Conservation (phyloP, 192 early-diverging fungal species). For the Podila epicladia region DNA sequence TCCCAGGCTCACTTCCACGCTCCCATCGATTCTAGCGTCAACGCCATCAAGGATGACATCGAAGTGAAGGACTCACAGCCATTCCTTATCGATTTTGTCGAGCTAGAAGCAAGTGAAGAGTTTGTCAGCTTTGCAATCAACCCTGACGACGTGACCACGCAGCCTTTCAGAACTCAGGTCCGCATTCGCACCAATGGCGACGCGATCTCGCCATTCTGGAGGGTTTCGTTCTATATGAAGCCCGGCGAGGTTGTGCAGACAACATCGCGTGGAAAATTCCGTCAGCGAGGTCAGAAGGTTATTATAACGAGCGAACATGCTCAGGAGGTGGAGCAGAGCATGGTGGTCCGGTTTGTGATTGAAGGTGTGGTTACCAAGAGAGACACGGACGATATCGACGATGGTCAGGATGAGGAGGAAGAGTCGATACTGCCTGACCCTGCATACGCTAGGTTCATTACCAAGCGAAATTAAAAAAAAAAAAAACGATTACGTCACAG, state of each 20-base stretch:
- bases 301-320: constrained; percentile 18
- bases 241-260: constrained; percentile 14
- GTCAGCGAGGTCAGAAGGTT: constrained; percentile 13
- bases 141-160: background rate
- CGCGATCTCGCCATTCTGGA: constrained; percentile 29
- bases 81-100: constrained; percentile 35
- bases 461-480: no score
- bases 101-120: constrained; percentile 21
- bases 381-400: background rate
- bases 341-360: constrained; percentile 45
- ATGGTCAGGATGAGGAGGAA: background rate
- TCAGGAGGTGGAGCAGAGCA: constrained; percentile 20
- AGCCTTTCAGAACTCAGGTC: constrained; percentile 36
- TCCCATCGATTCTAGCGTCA: background rate
- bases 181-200: constrained; percentile 30
- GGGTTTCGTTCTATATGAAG: constrained; percentile 32
- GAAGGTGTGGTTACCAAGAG: constrained; percentile 11
- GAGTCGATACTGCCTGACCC: constrained; percentile 22
- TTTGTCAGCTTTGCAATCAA: constrained; percentile 4
- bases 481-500: no score
- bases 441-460: constrained; percentile 12
- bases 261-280: constrained; percentile 15
- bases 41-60: background rate
- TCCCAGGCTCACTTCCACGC: background rate
- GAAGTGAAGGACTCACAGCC: background rate